Evolutionary conservation across 495 filamentous ascomycete genomes (phyloP), one percentile per base, ranked within the genome.

Genomic region (Hypoxylon subgilvum): DNA sequence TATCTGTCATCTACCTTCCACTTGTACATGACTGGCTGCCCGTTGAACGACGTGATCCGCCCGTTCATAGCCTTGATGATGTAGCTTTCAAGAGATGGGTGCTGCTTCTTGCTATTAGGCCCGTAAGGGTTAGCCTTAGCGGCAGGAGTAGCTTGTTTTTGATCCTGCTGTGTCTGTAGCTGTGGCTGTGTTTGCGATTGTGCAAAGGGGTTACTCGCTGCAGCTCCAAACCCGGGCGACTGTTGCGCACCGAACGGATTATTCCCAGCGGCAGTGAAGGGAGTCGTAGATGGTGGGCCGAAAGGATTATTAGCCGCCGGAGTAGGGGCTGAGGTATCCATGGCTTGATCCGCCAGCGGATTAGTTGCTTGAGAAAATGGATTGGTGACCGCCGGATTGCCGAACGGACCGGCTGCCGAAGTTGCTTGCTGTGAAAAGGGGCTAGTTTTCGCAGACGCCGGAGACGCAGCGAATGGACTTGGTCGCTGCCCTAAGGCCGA

Each of bases 71-170:
- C 55, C 18, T 55, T 70, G 35, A 60, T 36, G 42, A 56, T 68
- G 61, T 81, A 81, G 16, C 61, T 67, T 1, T 64, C 67, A 4
- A 72, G 41, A n/a, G 71, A 51, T 0, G 76, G 77, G 34, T 80
- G 78, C 30, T 79, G 72, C 30, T 70, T 72, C 1, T 69, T 65
- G n/a, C 73, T 71, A 46, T 50, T 50, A 0, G 76, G 73, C n/a
- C 55, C 68, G 38, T 79, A 79, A 3, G 76, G 76, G 10, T 69
- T 66, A 13, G 51, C 36, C 17, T 43, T 51, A 21, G 28, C 17
- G 5, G 25, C 21, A 19, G 63, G 10, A 13, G 43, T 10, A n/a
- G 54, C 12, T 12, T 43, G 27, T 9, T 51, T 6, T 40, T 39
- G 64, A n/a, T n/a, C 13, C 4, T 38, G 9, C 16, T 57, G 62